Evolutionary conservation across 768 basidiomycete species (phyloP).

Genomic region (Mycena latifolia): DNA sequence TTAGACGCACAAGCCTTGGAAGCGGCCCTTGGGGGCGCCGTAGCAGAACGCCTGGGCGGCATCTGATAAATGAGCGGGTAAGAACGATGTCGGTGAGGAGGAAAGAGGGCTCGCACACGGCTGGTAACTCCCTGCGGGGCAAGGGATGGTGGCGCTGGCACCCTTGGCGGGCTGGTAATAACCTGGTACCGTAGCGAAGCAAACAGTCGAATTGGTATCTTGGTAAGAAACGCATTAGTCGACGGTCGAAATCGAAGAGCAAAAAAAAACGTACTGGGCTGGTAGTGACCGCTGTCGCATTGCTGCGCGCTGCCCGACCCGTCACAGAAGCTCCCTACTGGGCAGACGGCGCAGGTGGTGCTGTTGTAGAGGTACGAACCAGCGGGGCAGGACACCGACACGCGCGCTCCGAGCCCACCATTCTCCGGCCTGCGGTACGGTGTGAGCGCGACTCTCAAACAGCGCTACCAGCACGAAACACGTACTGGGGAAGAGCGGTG

Average conservation of each 20-base stretch:
- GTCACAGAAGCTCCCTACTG: neutral
- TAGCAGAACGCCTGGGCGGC: constrained; percentile 7
- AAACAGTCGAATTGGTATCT: neutral
- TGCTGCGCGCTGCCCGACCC: too few species aligned
- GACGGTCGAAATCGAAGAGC: neutral
- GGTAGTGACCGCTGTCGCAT: constrained; percentile 2
- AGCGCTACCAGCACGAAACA: neutral
- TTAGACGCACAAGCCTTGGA: neutral
- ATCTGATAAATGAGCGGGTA: neutral
- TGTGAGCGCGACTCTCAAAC: neutral
- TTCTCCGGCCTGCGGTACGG: neutral
- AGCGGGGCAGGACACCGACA: neutral
- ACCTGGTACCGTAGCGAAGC: neutral
- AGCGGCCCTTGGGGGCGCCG: constrained; percentile 12
- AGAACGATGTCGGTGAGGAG: too few species aligned
- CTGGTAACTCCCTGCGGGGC: constrained; percentile 8
- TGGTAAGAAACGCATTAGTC: neutral
- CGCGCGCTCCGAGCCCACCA: too few species aligned
- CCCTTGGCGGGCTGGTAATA: neutral
- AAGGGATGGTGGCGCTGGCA: neutral
- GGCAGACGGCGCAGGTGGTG: constrained; percentile 5
- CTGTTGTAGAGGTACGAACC: constrained; percentile 4
- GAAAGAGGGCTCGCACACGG: neutral
- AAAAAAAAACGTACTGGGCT: constrained; percentile 9
- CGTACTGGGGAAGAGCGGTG: constrained; percentile 24